A percentile compares a stretch with the other conserved stretches of the same genome.
Evolutionary conservation across 805 yeast genomes (phyloP).

Genomic region (Starmerella kuoi): DNA sequence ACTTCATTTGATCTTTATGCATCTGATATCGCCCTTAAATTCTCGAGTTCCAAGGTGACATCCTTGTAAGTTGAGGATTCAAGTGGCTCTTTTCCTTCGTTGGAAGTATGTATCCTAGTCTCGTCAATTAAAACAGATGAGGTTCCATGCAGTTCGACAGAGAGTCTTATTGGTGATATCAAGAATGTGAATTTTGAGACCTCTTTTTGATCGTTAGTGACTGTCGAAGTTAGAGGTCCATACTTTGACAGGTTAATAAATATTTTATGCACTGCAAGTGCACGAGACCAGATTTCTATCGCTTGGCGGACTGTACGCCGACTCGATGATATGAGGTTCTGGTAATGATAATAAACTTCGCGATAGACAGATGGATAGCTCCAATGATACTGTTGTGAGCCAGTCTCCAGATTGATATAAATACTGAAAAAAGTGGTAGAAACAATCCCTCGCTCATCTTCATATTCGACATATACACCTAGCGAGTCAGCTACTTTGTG

Average conservation of each 20-base stretch:
- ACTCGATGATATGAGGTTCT: background rate
- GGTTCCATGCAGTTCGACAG: background rate
- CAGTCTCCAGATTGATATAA: background rate
- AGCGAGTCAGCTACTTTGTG: background rate
- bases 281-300: background rate
- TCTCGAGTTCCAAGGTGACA: too few relatives aligned
- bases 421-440: background rate
- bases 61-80: too few relatives aligned
- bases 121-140: background rate
- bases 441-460: background rate
- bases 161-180: background rate
- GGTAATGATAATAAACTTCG: background rate
- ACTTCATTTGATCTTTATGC: too few relatives aligned
- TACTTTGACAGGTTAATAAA: background rate
- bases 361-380: background rate
- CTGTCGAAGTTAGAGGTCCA: background rate
- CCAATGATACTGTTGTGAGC: background rate
- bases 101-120: too few relatives aligned
- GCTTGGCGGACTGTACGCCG: background rate
- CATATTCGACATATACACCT: background rate
- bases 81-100: too few relatives aligned
- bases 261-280: background rate
- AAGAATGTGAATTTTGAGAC: background rate
- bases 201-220: background rate
- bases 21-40: too few relatives aligned